A percentile compares a stretch with the other conserved stretches of the same genome.
These are phyloP conservation scores for Naegleria lovaniensis DNA, from an alignment of 208 protist genomes.

Conservation along the genomic window DNA sequence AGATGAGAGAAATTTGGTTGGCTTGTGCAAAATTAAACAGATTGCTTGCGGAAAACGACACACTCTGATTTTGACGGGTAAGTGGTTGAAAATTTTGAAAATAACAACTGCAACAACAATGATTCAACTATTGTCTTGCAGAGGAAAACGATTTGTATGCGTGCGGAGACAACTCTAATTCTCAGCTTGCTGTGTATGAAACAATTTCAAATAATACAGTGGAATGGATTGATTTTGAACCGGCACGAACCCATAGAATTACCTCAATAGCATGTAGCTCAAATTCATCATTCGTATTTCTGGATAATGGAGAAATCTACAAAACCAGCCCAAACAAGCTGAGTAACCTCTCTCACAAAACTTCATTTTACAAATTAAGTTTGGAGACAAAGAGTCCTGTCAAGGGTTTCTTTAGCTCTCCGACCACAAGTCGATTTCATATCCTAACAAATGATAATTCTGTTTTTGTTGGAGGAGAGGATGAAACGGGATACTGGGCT, in stretches of 20 bases:
- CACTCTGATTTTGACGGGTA: background rate
- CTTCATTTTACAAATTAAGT: background rate
- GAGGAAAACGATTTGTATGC: background rate
- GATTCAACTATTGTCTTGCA: background rate
- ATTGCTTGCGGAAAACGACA: background rate
- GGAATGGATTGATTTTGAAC: conserved; percentile 7
- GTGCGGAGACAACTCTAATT: background rate
- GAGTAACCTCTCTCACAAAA: background rate
- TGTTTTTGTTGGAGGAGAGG: background rate
- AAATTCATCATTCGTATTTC: background rate
- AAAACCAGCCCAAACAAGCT: background rate
- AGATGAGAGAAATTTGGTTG: background rate
- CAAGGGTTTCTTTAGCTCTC: background rate
- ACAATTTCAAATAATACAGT: conserved; percentile 1
- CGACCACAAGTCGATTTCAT: background rate
- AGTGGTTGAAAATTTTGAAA: no score
- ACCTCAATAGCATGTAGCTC: background rate
- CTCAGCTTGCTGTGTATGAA: background rate
- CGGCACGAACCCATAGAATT: background rate
- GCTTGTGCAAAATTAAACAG: background rate
- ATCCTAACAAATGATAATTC: background rate
- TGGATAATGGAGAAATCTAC: background rate
- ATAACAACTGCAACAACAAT: no score
- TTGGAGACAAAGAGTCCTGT: background rate
- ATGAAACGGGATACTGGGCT: background rate